These are phyloP conservation scores for Apiotrichum siamense DNA, from an alignment of 1,284 basidiomycete genomes.

Conservation along the genomic window DNA sequence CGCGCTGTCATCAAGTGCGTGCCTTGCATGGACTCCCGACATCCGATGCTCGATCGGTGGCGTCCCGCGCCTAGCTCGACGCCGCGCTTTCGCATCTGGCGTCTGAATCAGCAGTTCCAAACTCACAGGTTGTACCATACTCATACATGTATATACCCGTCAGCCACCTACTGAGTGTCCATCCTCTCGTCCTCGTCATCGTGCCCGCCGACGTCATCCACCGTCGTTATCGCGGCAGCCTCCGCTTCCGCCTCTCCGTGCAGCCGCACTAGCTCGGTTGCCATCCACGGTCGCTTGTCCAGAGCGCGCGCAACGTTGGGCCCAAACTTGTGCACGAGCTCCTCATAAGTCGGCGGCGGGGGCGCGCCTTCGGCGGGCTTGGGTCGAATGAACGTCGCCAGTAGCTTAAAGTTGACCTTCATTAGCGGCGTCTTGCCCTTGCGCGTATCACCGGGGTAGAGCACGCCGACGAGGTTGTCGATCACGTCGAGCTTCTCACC, in stretches of 20 bases:
- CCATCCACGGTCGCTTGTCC: constrained; percentile 36
- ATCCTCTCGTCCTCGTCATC: constrained; percentile 1
- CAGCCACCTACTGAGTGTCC: constrained; percentile 1
- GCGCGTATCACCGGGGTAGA: constrained; percentile 30
- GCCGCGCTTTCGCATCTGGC: too few relatives aligned
- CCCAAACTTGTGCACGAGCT: constrained; percentile 27
- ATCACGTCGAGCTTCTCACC: constrained; percentile 27
- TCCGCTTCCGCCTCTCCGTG: constrained; percentile 7
- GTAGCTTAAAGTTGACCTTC: constrained; percentile 23
- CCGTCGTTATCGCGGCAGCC: background rate
- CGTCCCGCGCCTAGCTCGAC: too few relatives aligned
- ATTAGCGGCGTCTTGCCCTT: constrained; percentile 32
- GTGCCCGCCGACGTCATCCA: background rate
- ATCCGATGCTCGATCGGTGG: too few relatives aligned
- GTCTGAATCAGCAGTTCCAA: too few relatives aligned
- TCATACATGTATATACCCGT: too few relatives aligned
- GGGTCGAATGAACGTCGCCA: constrained; percentile 13
- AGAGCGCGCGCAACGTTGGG: constrained; percentile 23
- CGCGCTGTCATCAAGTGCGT: too few relatives aligned
- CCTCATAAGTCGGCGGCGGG: constrained; percentile 11
- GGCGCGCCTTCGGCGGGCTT: constrained; percentile 22
- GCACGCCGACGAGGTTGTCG: constrained; percentile 26
- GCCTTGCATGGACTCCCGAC: too few relatives aligned
- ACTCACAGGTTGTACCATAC: too few relatives aligned
- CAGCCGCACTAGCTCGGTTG: constrained; percentile 24